phyloP scores from a whole-genome alignment of 2,329 filamentous ascomycete species.

The Ophiostoma sp. region DNA sequence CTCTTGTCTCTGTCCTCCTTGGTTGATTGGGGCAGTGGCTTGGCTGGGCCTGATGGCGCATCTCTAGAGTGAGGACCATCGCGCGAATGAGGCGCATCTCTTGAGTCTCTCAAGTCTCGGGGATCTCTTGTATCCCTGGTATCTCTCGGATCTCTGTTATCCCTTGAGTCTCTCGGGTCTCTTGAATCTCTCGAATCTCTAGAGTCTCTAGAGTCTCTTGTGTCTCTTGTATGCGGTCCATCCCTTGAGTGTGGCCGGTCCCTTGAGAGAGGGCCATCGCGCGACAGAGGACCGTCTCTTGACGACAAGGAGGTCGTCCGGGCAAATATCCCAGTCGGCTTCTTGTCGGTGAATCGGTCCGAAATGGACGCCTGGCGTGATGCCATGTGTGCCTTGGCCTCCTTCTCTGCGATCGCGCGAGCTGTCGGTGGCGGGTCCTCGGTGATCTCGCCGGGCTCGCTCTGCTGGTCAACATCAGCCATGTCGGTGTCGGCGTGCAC shows the following conservation, averaged over 20 bases:
- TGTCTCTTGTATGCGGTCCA: neutral
- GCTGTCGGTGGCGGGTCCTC: slow-evolving; percentile 31
- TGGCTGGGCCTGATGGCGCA: neutral
- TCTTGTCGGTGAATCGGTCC: slow-evolving; percentile 17
- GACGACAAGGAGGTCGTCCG: slow-evolving; percentile 9
- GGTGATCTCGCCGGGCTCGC: slow-evolving; percentile 45
- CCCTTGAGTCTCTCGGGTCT: neutral
- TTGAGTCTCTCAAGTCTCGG: neutral
- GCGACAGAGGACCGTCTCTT: slow-evolving; percentile 1
- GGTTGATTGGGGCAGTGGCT: neutral
- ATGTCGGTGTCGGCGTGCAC: slow-evolving; percentile 33
- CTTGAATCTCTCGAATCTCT: neutral
- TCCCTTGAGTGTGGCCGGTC: neutral
- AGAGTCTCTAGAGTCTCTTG: neutral
- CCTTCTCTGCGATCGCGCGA: slow-evolving; percentile 1
- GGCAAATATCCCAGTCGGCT: slow-evolving; percentile 18
- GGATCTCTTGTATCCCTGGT: neutral
- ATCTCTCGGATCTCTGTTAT: neutral
- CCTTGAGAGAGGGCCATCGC: neutral
- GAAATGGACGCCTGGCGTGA: slow-evolving; percentile 5
- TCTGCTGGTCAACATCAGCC: slow-evolving; percentile 39
- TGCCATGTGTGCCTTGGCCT: slow-evolving; percentile 5
- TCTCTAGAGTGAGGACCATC: neutral
- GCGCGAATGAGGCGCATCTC: neutral
- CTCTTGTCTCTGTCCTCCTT: slow-evolving; percentile 11